Conservation (phyloP, 306 rosid genomes). For the Pyrus bretschneideri region DNA sequence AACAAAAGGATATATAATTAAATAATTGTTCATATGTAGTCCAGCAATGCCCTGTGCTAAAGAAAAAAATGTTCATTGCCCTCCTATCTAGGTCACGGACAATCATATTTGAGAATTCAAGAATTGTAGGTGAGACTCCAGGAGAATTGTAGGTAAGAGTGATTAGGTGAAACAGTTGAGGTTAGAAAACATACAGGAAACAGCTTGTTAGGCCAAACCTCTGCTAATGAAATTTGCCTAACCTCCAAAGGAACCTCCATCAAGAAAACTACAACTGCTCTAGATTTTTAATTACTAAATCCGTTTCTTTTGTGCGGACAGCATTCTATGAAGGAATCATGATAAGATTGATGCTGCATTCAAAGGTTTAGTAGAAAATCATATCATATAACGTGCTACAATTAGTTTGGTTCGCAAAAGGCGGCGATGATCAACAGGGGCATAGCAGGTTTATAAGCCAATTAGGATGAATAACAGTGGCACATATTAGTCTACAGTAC, state of each 20-base stretch:
- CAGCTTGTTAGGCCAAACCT: neutral
- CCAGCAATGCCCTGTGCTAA: neutral
- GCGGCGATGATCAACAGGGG: neutral
- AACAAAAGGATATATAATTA: neutral
- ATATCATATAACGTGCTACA: neutral
- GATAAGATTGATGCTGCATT: neutral
- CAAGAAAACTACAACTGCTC: neutral
- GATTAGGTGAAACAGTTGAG: slow-evolving; percentile 3
- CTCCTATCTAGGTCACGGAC: neutral
- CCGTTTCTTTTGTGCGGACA: neutral
- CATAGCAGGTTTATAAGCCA: neutral
- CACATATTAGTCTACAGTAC: neutral
- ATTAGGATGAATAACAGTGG: neutral
- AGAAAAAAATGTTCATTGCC: neutral
- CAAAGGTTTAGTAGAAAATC: neutral
- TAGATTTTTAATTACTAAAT: neutral
- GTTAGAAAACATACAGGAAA: neutral
- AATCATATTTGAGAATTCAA: neutral
- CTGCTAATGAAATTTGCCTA: neutral
- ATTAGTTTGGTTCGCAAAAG: slow-evolving; percentile 1
- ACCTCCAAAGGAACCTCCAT: neutral
- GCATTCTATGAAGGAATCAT: neutral
- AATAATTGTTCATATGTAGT: neutral
- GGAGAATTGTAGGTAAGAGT: slow-evolving; percentile 10
- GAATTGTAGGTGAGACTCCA: slow-evolving; percentile 8